A percentile compares a stretch with the other conserved stretches of the same genome.
Evolutionary conservation across 257 asterid genomes (phyloP).

Genomic region (Ocimum tenuiflorum): DNA sequence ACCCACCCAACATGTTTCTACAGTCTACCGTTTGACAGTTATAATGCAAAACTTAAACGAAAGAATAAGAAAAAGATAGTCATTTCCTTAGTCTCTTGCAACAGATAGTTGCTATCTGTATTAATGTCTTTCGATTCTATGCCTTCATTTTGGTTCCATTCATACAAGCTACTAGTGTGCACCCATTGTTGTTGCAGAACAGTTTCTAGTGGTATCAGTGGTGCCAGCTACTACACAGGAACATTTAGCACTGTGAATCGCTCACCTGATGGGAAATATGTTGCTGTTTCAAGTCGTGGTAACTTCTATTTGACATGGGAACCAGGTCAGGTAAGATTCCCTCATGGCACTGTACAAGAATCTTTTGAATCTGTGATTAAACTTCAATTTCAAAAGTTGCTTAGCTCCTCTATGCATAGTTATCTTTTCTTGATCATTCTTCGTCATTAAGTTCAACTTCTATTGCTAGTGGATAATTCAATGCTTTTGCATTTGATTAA

Average conservation of each 20-base stretch:
- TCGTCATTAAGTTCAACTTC: not conserved
- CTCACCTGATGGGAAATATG: slow-evolving; percentile 92
- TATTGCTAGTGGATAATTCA: not conserved
- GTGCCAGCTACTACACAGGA: slow-evolving; percentile 98
- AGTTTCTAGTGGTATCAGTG: slow-evolving; percentile 98
- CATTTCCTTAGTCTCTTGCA: not conserved
- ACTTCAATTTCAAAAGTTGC: not conserved
- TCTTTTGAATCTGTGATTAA: not conserved
- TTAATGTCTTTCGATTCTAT: not conserved
- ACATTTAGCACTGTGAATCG: slow-evolving; percentile 87
- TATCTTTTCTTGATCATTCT: not conserved
- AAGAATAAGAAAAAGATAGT: not conserved
- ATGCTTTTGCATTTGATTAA: not conserved
- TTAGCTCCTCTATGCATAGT: not conserved
- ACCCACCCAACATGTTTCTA: too few relatives aligned
- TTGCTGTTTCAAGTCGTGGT: slow-evolving; percentile 99
- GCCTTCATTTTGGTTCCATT: slow-evolving; percentile 14
- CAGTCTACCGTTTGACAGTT: too few relatives aligned
- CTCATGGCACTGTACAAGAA: not conserved
- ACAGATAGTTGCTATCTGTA: not conserved
- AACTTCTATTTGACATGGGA: slow-evolving; percentile 98
- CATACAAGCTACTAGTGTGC: slow-evolving; percentile 16
- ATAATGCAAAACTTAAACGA: not conserved
- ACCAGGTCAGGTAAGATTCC: slow-evolving; percentile 85
- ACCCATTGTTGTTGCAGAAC: slow-evolving; percentile 69